Base-by-base conservation (phyloP, 1,284 basidiomycete species). In the Golubevia pallescens region DNA sequence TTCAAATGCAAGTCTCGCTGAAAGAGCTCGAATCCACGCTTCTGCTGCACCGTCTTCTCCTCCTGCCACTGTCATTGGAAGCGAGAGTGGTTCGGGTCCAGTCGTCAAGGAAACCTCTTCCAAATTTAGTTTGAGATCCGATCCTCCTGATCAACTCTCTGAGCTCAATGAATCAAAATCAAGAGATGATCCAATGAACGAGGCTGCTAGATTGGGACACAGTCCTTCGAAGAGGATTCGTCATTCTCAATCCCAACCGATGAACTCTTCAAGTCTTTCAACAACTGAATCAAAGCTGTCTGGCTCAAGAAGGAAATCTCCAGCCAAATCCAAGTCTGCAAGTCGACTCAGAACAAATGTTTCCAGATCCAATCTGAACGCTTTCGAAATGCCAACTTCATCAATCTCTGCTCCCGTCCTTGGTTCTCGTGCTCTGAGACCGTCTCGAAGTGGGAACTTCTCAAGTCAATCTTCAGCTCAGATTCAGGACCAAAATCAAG, bases 21-120 rank as follows among this genome's bases (percentile, higher is more conserved):
- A 34, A 51, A 61, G 60, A 51, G 60, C 51, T 34, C 38, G 14
- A 3, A 2, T 24, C 57, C 54, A 67, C 63, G n/a, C 62, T 64
- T 57, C 64, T 61, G 19, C 34, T 66, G 23, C 57, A 13, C 42
- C 42, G 8, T 48, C 10, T 16, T 48, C 42, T 48, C 42, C 42
- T 48, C 42, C 42, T 48, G 42, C 42, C 16, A 48, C 42, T 16
- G 42, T 16, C 42, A 13, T 48, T 48, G 42, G 42, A 16, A 48
- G 42, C 42, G 42, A 48, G 8, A 48, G 42, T 16, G 16, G 16
- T 48, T 48, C 42, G 16, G 42, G 42, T 13, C 42, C 42, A 13
- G 28, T 28, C 28, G 42, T 16, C 42, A 16, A 16, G 16, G 42
- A 48, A 16, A 16, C 42, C 16, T 16, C 42, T 48, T 48, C 42